Evolutionary conservation across 2,329 filamentous ascomycete genomes (phyloP).

Genomic region (Ceratocystis ficicola): DNA sequence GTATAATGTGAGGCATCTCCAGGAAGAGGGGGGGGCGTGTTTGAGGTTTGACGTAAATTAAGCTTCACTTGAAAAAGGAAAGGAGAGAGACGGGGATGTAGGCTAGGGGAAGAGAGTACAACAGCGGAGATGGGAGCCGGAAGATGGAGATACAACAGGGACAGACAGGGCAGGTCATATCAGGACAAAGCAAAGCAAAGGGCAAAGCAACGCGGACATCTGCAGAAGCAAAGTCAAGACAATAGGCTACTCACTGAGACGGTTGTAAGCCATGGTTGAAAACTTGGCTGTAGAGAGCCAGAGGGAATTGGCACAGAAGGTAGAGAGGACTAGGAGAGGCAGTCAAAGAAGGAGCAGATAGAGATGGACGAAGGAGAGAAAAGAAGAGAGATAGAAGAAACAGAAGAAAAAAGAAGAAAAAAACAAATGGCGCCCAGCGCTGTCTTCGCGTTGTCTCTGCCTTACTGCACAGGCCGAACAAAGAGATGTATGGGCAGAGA

Average conservation of each 20-base stretch:
- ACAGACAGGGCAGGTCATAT: not conserved
- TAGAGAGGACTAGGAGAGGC: not conserved
- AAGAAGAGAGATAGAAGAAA: not conserved
- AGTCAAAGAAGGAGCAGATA: not conserved
- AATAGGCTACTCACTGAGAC: conserved; percentile 22
- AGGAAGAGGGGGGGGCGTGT: conserved; percentile 8
- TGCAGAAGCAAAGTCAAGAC: not conserved
- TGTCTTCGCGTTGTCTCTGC: no score
- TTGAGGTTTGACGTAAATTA: conserved; percentile 17
- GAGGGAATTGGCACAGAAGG: not conserved
- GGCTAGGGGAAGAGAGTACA: not conserved
- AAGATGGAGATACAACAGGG: not conserved
- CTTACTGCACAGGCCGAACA: no score
- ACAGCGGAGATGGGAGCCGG: conserved; percentile 1
- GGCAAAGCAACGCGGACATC: not conserved
- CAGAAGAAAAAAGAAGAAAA: not conserved
- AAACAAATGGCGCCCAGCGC: no score
- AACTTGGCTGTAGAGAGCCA: not conserved
- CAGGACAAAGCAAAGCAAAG: not conserved
- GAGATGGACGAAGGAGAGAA: not conserved
- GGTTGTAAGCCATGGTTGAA: conserved; percentile 23
- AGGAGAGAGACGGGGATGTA: not conserved
- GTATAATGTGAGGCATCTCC: not conserved
- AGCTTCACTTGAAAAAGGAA: not conserved
- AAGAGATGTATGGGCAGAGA: no score